Evolutionary conservation across 805 yeast genomes (phyloP), one percentile per base, ranked within the genome.

Genomic region (Jamesozyma piceae): DNA sequence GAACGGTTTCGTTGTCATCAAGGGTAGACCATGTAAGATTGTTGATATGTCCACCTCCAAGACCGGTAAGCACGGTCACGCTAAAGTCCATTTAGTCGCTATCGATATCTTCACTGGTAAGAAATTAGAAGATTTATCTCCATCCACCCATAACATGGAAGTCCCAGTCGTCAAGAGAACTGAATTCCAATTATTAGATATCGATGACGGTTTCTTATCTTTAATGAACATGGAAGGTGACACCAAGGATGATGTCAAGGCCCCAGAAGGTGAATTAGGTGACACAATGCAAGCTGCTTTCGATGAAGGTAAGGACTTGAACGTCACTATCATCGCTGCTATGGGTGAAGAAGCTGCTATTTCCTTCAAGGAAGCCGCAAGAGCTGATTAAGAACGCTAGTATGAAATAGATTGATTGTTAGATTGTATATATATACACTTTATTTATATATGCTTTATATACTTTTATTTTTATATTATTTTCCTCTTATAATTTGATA

Each of bases 41-140:
- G 95, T 92, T 64, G 98, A 92, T 72, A 92, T 92, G 98, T 92
- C 98, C 52, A 92, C 98, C 67, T 92, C 98, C 66, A 92, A 92
- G 84, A 92, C 98, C 63, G 98, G 98, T 77, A 92, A 92, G 97
- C 98, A 92, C 84, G 98, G 98, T 78, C 98, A 92, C 92, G 98
- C 98, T 71, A 92, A 92, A 82, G 98, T 92, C 73, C 97, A 92
- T 75, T 80, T 92, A 75, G 97, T 92, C 58, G 97, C 97, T 68
- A 81, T 85, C 63, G 98, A 92, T 72, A 90, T 92, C 72, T 92
- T 92, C 90, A 92, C 98, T 64, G 84, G 86, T 73, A 92, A 92
- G 89, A 92, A 92, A 80, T 82, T 89, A 73, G 98, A 92, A 82
- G 98, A 92, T 76, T 84, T 92, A 71, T 92, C 98, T 60, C 98